phyloP scores from a whole-genome alignment of 1,284 basidiomycete genomes.

The Athelia psychrophila region DNA sequence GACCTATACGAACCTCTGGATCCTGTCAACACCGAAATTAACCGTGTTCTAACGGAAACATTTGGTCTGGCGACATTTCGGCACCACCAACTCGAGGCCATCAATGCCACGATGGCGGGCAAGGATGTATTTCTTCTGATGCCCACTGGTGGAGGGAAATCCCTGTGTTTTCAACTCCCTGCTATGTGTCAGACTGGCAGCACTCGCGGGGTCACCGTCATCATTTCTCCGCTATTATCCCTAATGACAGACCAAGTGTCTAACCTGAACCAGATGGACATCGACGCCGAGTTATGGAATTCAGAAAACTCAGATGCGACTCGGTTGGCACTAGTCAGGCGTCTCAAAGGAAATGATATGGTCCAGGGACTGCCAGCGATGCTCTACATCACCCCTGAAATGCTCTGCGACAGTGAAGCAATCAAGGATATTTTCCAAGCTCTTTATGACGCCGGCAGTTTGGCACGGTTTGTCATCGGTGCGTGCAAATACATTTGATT shows the following conservation, averaged over 20 bases:
- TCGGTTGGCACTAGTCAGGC: conserved; percentile 20
- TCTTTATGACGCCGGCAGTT: conserved; percentile 52
- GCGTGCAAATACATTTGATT: too few species aligned
- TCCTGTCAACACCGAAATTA: conserved; percentile 43
- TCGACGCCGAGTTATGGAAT: conserved; percentile 78
- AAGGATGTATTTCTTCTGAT: conserved; percentile 93
- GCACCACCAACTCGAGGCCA: conserved; percentile 84
- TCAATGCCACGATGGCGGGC: conserved; percentile 78
- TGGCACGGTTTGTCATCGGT: conserved; percentile 90
- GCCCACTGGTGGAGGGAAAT: conserved; percentile 97
- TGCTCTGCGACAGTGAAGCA: conserved; percentile 60
- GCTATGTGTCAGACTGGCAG: conserved; percentile 76
- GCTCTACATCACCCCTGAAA: conserved; percentile 93
- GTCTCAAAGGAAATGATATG: conserved; percentile 21
- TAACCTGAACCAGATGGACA: conserved; percentile 59
- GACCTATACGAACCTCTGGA: too few species aligned
- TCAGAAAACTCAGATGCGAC: conserved; percentile 54
- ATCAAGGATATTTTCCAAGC: conserved; percentile 55
- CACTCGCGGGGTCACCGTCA: conserved; percentile 84
- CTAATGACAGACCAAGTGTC: conserved; percentile 91
- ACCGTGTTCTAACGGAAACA: conserved; percentile 54
- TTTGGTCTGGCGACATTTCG: conserved; percentile 79
- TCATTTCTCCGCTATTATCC: conserved; percentile 87
- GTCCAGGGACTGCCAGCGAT: conserved; percentile 49
- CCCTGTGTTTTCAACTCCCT: conserved; percentile 84